Evolutionary conservation across 225 moss, liverwort and hornwort genomes (phyloP).

Genomic region (Sphagnum contortum): DNA sequence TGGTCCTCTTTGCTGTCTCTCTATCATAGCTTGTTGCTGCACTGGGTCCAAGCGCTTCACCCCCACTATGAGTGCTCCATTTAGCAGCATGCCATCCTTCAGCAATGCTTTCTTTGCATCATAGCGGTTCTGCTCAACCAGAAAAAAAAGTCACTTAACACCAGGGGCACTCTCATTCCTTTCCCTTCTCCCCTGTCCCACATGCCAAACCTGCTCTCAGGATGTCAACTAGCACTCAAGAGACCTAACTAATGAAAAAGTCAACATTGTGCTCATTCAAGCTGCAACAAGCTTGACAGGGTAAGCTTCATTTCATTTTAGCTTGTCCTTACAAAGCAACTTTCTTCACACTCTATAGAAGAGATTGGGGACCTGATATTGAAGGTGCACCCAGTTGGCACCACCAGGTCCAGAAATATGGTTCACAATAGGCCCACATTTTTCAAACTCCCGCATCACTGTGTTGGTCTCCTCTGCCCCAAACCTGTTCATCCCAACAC

Average conservation of each 20-base stretch:
- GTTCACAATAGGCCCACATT: conserved; percentile 84
- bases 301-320: too few species aligned
- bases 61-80: conserved; percentile 86
- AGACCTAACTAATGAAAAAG: too few species aligned
- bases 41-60: conserved; percentile 80
- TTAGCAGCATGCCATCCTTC: conserved; percentile 85
- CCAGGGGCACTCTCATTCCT: too few species aligned
- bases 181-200: too few species aligned
- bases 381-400: conserved; percentile 90
- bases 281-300: too few species aligned
- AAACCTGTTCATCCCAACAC: conserved; percentile 37
- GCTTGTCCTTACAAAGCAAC: too few species aligned
- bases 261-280: too few species aligned
- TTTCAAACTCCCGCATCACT: conserved; percentile 94
- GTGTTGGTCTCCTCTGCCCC: conserved; percentile 87
- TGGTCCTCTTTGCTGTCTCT: conserved; percentile 37
- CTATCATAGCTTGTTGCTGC: conserved; percentile 61
- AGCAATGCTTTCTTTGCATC: conserved; percentile 88
- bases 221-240: too few species aligned
- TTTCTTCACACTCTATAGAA: neutral
- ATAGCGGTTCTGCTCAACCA: conserved; percentile 51
- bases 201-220: too few species aligned
- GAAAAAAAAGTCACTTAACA: neutral
- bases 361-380: conserved; percentile 52
- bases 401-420: conserved; percentile 94